phyloP scores from a whole-genome alignment of 2,329 filamentous ascomycete genomes.

The Hyphodiscus sp. region DNA sequence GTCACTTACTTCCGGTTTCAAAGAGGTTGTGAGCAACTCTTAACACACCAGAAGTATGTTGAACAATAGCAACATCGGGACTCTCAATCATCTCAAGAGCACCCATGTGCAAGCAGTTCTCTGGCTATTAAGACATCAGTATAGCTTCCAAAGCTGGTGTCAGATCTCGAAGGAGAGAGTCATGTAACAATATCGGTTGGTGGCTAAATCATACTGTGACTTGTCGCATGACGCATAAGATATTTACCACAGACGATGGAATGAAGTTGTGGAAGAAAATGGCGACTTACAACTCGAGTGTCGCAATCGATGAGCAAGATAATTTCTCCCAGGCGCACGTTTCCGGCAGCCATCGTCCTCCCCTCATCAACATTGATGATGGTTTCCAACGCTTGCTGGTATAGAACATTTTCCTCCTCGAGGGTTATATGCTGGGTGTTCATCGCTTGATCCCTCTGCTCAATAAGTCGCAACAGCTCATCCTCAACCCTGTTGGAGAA shows the following conservation, averaged over 20 bases:
- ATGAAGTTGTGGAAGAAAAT: no score
- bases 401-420: conserved; percentile 38
- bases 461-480: conserved; percentile 35
- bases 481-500: conserved; percentile 31
- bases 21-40: conserved; percentile 67
- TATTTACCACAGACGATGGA: no score
- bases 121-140: no score
- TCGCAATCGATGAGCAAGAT: conserved; percentile 65
- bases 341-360: conserved; percentile 52
- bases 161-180: no score
- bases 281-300: conserved; percentile 42
- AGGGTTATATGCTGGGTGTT: conserved; percentile 9
- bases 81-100: conserved; percentile 65
- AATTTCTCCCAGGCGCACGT: conserved; percentile 55
- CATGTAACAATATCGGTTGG: no score
- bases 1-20: conserved; percentile 49
- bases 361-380: conserved; percentile 44
- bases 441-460: no score
- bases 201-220: no score
- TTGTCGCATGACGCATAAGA: no score
- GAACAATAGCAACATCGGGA: conserved; percentile 64
- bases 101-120: conserved; percentile 27
- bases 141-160: no score
- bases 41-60: conserved; percentile 71
- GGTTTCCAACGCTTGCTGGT: conserved; percentile 42